These are phyloP conservation scores for Epichloe coenophiala DNA, from an alignment of 2,329 filamentous ascomycete genomes.

Conservation along the genomic window DNA sequence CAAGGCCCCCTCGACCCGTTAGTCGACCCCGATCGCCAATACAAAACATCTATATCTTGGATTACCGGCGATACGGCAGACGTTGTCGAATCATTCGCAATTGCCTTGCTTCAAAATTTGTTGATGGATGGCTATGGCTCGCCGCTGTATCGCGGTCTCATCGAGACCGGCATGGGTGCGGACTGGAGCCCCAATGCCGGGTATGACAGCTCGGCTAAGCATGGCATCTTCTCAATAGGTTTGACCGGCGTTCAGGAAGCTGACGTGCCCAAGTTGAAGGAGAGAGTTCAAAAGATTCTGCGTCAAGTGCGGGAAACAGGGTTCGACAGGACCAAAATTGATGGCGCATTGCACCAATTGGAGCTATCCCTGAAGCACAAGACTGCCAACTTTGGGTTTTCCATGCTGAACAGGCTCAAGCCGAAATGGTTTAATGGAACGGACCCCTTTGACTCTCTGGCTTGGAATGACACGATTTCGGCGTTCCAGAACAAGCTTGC, in stretches of 20 bases:
- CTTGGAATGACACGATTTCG: conserved; percentile 80
- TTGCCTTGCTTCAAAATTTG: conserved; percentile 69
- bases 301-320: conserved; percentile 57
- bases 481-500: conserved; percentile 69
- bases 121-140: conserved; percentile 92
- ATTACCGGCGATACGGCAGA: conserved; percentile 72
- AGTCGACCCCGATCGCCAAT: conserved; percentile 73
- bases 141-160: conserved; percentile 75
- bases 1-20: conserved; percentile 77
- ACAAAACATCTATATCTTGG: conserved; percentile 92
- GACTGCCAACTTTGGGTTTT: conserved; percentile 88
- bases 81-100: conserved; percentile 75
- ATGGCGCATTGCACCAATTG: conserved; percentile 84
- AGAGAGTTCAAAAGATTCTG: conserved; percentile 59
- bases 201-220: conserved; percentile 65
- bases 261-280: conserved; percentile 65
- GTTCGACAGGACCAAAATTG: conserved; percentile 81
- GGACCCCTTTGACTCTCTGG: conserved; percentile 79
- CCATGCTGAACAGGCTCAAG: conserved; percentile 75
- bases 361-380: conserved; percentile 94
- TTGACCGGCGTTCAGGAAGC: conserved; percentile 77
- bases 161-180: conserved; percentile 79
- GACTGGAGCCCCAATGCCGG: conserved; percentile 94
- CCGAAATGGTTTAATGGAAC: conserved; percentile 92
- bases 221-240: conserved; percentile 79